Evolutionary conservation across 352 stramenopile species (phyloP), one percentile per base, ranked within the genome.

Genomic region (Globisporangium abappressorium): DNA sequence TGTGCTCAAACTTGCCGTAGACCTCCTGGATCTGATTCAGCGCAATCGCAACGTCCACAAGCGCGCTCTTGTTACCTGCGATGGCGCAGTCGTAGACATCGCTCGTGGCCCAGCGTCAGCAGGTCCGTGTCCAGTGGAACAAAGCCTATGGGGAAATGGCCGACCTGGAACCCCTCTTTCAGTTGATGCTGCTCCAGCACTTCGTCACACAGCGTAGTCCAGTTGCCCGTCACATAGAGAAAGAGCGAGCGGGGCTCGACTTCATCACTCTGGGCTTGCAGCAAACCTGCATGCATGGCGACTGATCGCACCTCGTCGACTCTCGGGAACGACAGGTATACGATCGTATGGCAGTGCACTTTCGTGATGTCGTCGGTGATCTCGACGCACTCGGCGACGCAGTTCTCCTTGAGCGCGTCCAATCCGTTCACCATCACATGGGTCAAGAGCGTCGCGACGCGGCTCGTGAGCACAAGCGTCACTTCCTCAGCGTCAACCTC

Each of bases 121-220:
- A 92, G 53, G 38, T 91, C 82, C 15, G 62, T 67, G 41, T 91
- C 84, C 15, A 92, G 73, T 15, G 84, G 77, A 51, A 92, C 75
- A 59, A 89, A 91, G 4, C 81, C 81, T 62, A 87, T 71, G 7
- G 81, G 43, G 33, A 85, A 65, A 55, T 76, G 57, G 18, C 76
- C 72, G 1, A 84, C 75, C 33, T 82, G 72, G 55, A 91, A 77
- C 28, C 65, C 53, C 36, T 82, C 76, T 22, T 68, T 57, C 15
- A 84, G 64, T 33, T 76, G 30, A 22, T 75, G 68, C 30, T 77
- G 59, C 2, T 77, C 70, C 26, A 91, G 64, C 22, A 77, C 72
- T 14, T 86, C 76, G 30, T 80, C 70, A 60, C 84, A 75, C 62
- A 91, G 73, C 6, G 75, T 74, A 11, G 78, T 86, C 83, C 83